Evolutionary conservation across 148 eudicot genomes (phyloP).

Genomic region (Fagopyrum tataricum): DNA sequence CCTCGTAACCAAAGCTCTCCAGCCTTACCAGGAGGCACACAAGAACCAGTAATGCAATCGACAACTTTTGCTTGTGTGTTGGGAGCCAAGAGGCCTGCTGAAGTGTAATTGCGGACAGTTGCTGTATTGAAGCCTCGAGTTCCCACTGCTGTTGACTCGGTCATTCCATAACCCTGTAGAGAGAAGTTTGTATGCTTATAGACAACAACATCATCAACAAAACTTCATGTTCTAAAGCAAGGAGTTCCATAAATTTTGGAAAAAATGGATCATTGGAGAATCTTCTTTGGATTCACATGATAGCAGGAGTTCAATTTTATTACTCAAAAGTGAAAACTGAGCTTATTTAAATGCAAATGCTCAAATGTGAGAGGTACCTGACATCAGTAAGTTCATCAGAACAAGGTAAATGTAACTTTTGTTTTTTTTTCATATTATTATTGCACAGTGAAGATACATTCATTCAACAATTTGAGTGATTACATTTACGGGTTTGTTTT

Average conservation of each 20-base stretch:
- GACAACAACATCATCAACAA: background rate
- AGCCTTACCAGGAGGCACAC: slow-evolving; percentile 54
- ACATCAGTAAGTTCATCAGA: background rate
- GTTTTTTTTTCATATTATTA: background rate
- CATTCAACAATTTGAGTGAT: background rate
- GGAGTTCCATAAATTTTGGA: background rate
- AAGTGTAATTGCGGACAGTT: slow-evolving; percentile 36
- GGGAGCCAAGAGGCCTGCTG: slow-evolving; percentile 80
- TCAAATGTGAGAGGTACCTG: background rate
- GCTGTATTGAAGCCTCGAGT: slow-evolving; percentile 67
- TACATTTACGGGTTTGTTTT: background rate
- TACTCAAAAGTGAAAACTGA: background rate
- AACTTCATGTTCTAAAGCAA: background rate
- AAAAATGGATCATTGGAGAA: background rate
- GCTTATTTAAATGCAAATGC: background rate
- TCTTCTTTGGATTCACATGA: background rate
- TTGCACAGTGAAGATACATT: slow-evolving; percentile 2
- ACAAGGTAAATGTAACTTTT: background rate
- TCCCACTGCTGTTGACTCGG: slow-evolving; percentile 84
- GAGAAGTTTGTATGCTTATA: background rate
- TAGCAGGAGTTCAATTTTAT: background rate
- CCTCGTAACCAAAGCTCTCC: slow-evolving; percentile 84
- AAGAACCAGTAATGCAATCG: slow-evolving; percentile 48
- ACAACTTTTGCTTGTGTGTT: slow-evolving; percentile 84
- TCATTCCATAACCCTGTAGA: slow-evolving; percentile 90